phyloP scores from a whole-genome alignment of 331 rosid species.

The Cydonia oblonga region DNA sequence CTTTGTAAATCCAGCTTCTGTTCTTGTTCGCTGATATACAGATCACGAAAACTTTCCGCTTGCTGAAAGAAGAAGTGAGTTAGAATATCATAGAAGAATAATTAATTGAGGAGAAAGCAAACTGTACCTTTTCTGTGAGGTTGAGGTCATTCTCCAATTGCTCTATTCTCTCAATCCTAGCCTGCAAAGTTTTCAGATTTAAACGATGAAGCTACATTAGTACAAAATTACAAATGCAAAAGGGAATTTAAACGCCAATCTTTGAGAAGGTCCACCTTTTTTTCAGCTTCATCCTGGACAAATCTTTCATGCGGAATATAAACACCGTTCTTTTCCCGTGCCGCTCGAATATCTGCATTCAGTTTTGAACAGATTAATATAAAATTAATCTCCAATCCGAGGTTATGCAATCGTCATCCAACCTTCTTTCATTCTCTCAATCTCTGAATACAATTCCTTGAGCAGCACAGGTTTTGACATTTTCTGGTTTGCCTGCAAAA shows the following conservation, averaged over 20 bases:
- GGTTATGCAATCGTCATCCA: neutral
- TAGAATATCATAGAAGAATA: neutral
- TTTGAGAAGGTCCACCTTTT: constrained; percentile 44
- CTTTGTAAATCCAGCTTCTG: constrained; percentile 57
- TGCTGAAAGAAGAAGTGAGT: constrained; percentile 36
- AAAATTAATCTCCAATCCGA: constrained; percentile 8
- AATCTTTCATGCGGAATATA: constrained; percentile 82
- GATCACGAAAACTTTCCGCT: constrained; percentile 63
- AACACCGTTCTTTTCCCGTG: constrained; percentile 92
- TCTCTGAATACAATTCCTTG: constrained; percentile 76
- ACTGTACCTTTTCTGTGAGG: constrained; percentile 52
- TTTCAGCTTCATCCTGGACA: constrained; percentile 83
- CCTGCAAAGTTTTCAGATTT: constrained; percentile 32
- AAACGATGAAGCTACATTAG: neutral
- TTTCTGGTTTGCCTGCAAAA: constrained; percentile 81
- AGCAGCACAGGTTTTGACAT: constrained; percentile 75
- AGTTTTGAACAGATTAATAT: neutral
- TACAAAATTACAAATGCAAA: neutral
- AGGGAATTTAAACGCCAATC: neutral
- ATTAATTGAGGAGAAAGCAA: neutral
- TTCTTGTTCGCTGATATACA: constrained; percentile 66
- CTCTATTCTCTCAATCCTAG: constrained; percentile 67
- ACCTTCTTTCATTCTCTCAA: constrained; percentile 96
- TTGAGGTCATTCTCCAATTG: constrained; percentile 68
- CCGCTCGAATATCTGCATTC: constrained; percentile 75